phyloP scores from a whole-genome alignment of 1,139 yeast genomes.

The Taphrina deformans region DNA sequence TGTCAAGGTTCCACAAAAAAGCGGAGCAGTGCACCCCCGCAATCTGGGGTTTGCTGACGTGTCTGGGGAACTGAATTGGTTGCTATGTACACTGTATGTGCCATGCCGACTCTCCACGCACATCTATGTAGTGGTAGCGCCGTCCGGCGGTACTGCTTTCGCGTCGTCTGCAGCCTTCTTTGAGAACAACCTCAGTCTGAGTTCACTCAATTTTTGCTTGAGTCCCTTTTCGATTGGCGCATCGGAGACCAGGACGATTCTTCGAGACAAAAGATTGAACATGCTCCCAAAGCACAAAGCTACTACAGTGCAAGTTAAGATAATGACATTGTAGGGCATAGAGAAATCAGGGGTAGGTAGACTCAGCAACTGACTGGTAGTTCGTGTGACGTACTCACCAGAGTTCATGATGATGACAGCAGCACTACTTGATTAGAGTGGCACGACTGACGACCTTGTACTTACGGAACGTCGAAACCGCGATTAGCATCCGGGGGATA shows the following conservation, averaged over 20 bases:
- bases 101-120: too few species aligned
- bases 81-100: too few species aligned
- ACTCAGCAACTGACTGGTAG: slow-evolving; percentile 78
- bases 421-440: slow-evolving; percentile 56
- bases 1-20: not conserved
- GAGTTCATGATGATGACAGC: slow-evolving; percentile 46
- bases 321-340: slow-evolving; percentile 98
- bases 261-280: slow-evolving; percentile 73
- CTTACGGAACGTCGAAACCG: slow-evolving; percentile 93
- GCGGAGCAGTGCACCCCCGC: slow-evolving; percentile 3
- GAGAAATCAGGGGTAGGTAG: slow-evolving; percentile 97
- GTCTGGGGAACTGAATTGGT: not conserved
- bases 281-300: slow-evolving; percentile 87
- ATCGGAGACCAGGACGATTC: slow-evolving; percentile 52
- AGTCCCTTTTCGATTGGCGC: not conserved
- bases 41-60: not conserved
- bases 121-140: not conserved
- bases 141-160: not conserved
- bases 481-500: slow-evolving; percentile 99
- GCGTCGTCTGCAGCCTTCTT: not conserved
- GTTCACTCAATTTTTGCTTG: not conserved
- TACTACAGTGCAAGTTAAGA: slow-evolving; percentile 89
- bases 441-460: slow-evolving; percentile 24
- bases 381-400: slow-evolving; percentile 63
- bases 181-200: not conserved